Base-by-base conservation (phyloP, 768 basidiomycete genomes). In the Cystofilobasidium ferigula region DNA sequence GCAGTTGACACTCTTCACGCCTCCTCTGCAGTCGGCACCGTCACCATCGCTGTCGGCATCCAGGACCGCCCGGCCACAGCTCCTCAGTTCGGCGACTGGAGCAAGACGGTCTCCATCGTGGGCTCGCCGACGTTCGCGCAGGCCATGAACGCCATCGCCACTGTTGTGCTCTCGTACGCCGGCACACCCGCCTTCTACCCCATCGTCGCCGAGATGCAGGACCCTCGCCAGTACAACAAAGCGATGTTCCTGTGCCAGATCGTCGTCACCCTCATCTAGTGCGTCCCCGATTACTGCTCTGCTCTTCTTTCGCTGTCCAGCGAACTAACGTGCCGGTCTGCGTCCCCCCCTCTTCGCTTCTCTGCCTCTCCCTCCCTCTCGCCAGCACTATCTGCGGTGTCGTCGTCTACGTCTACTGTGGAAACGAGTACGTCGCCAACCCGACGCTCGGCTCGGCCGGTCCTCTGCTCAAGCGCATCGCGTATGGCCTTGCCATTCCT, bases 361-460 rank as follows among this genome's bases (percentile, higher is more conserved):
- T n/a, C n/a, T n/a, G n/a, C n/a, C n/a, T n/a, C n/a, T n/a, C n/a
- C n/a, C n/a, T n/a, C n/a, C n/a, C n/a, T n/a, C n/a, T n/a, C n/a
- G n/a, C n/a, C n/a, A n/a, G n/a, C 68, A 53, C 69, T 22, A 66
- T 60, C 16, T 59, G 56, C 5, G 64, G 36, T 56, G 51, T 69
- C 43, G 59, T 64, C 28, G 59, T 60, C 34, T 64, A 57, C n/a
- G n/a, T 26, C 45, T 73, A 66, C 42, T 71, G 69, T 62, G 72
- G 63, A 36, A n/a, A n/a, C 28, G 26, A 57, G 40, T 64, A 58
- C 45, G 69, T 76, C 64, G 71, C 76, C 28, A 73, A 72, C 0
- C 76, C 76, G 16, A 74, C 76, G 36, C 71, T 76, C 3, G 73
- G 74, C 1, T 71, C 70, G 3, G 76, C 74, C 18, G 74, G 76